A percentile compares a stretch with the other conserved stretches of the same genome.
Conservation (phyloP, 306 rosid species). For the Cucumis melo region DNA sequence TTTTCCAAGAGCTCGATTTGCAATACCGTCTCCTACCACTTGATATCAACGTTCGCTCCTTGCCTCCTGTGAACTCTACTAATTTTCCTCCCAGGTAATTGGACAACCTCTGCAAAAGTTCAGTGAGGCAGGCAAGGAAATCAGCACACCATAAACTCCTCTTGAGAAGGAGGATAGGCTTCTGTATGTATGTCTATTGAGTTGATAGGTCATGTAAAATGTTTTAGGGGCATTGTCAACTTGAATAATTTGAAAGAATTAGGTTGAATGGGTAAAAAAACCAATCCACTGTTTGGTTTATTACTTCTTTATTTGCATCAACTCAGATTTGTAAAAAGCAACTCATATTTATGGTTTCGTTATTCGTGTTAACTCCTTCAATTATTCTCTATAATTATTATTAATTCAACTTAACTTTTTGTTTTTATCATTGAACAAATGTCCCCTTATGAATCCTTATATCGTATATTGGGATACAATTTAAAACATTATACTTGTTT, state of each 20-base stretch:
- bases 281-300: too few species aligned
- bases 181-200: neutral
- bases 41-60: constrained; percentile 43
- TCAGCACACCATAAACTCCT: neutral
- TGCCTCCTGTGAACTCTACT: constrained; percentile 43
- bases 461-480: neutral
- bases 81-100: constrained; percentile 33
- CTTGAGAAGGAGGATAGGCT: neutral
- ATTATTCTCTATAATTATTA: too few species aligned
- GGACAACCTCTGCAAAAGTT: constrained; percentile 24
- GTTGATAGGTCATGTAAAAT: neutral
- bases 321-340: too few species aligned
- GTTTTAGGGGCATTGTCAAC: neutral
- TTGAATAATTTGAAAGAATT: too few species aligned
- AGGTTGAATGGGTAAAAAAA: too few species aligned
- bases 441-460: neutral
- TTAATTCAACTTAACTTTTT: too few species aligned
- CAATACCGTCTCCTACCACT: constrained; percentile 53
- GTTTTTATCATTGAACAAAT: too few species aligned
- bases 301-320: too few species aligned
- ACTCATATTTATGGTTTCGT: too few species aligned
- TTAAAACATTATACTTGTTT: too few species aligned
- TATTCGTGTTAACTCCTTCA: too few species aligned
- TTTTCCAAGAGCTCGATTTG: constrained; percentile 63
- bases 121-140: constrained; percentile 16